phyloP scores from a whole-genome alignment of 768 basidiomycete genomes.

The Cantharellus cinnabarinus region DNA sequence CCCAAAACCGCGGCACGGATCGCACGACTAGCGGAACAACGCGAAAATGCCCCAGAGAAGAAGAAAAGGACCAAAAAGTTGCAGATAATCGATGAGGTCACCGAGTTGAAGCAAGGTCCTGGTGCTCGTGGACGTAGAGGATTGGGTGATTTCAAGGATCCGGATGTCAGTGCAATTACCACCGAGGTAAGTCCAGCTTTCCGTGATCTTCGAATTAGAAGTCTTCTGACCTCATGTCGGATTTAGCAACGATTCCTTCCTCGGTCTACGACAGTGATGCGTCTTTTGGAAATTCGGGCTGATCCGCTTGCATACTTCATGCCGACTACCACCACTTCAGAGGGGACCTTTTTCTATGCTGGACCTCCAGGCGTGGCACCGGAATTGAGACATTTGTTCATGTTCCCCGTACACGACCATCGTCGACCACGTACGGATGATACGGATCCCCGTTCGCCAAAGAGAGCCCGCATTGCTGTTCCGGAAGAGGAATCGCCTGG shows the following conservation, averaged over 20 bases:
- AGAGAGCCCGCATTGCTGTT: conserved; percentile 25
- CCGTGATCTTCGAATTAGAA: background rate
- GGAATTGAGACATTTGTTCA: conserved; percentile 67
- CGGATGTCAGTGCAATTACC: conserved; percentile 48
- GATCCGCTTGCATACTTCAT: conserved; percentile 75
- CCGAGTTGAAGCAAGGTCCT: conserved; percentile 53
- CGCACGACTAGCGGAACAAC: conserved; percentile 14
- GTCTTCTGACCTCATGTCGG: background rate
- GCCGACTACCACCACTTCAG: conserved; percentile 52
- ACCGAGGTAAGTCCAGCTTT: conserved; percentile 23
- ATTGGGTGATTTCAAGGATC: conserved; percentile 32
- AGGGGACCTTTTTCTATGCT: conserved; percentile 56
- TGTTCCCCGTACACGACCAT: conserved; percentile 37
- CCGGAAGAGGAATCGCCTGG: conserved; percentile 45
- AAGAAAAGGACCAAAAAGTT: conserved; percentile 54
- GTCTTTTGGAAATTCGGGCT: conserved; percentile 64
- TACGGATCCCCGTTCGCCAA: conserved; percentile 23
- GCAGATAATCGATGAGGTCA: conserved; percentile 78
- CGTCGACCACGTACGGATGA: conserved; percentile 45
- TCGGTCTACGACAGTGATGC: conserved; percentile 64
- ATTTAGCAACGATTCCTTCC: conserved; percentile 58
- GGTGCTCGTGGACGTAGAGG: conserved; percentile 36
- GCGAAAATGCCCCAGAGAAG: conserved; percentile 23
- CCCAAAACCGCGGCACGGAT: conserved; percentile 26
- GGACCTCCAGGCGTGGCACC: conserved; percentile 70